These are phyloP conservation scores for Polytrichum formosum DNA, from an alignment of 225 moss, liverwort and hornwort genomes.

Conservation along the genomic window DNA sequence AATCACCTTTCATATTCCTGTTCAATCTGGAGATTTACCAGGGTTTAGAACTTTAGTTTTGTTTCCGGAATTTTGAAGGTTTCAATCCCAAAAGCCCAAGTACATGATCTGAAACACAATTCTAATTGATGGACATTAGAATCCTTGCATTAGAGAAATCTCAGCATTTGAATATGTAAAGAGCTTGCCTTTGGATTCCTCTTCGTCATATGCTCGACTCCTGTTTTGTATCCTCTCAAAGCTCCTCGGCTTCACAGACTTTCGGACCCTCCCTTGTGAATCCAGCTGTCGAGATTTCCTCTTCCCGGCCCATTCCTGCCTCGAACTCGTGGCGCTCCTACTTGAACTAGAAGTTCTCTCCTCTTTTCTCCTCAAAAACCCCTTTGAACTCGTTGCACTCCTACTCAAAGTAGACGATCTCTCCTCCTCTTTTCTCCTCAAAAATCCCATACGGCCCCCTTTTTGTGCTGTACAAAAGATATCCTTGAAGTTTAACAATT, in stretches of 20 bases:
- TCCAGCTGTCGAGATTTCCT: constrained; percentile 11
- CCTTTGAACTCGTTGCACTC: neutral
- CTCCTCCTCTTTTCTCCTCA: constrained; percentile 8
- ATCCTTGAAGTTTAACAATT: too few relatives aligned
- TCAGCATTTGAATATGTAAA: neutral
- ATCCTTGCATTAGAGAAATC: neutral
- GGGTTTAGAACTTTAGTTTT: too few relatives aligned
- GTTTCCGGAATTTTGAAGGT: neutral
- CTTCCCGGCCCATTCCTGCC: constrained; percentile 19
- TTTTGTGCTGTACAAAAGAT: too few relatives aligned
- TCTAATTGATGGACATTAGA: neutral
- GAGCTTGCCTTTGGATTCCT: constrained; percentile 36
- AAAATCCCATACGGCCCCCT: neutral
- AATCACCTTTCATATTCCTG: too few relatives aligned
- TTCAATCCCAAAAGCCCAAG: constrained; percentile 18
- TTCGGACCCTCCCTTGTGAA: constrained; percentile 9
- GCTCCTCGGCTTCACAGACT: constrained; percentile 16
- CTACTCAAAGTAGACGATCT: neutral
- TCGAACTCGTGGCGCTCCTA: neutral
- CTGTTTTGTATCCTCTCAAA: constrained; percentile 32
- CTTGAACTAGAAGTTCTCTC: constrained; percentile 2
- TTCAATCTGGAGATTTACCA: too few relatives aligned
- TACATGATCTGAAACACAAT: too few relatives aligned
- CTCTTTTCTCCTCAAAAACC: constrained; percentile 1
- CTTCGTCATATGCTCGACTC: constrained; percentile 27